Conservation (phyloP, 2,329 filamentous ascomycete genomes). For the Daldinia sp. region DNA sequence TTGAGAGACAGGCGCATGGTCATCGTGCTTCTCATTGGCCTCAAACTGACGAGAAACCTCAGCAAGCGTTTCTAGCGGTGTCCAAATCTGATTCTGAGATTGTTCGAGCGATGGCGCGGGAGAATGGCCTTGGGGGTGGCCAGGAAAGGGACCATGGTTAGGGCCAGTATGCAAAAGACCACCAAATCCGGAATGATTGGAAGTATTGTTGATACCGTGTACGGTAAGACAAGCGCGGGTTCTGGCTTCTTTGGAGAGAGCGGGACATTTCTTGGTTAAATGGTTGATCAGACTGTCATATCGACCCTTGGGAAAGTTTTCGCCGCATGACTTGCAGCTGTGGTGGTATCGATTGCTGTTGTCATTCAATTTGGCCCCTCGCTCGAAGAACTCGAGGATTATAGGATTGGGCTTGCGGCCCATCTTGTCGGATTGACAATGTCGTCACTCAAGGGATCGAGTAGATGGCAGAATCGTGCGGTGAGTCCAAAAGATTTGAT, state of each 20-base stretch:
- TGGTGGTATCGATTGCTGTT: constrained; percentile 93
- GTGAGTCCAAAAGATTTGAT: constrained; percentile 43
- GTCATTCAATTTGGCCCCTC: constrained; percentile 87
- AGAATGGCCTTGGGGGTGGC: constrained; percentile 14
- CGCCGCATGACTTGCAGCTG: constrained; percentile 88
- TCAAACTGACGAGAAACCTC: constrained; percentile 88
- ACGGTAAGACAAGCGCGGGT: constrained; percentile 80
- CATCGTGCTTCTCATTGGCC: constrained; percentile 70
- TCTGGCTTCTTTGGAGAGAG: constrained; percentile 78
- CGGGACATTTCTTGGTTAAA: constrained; percentile 87
- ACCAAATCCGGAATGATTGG: constrained; percentile 37
- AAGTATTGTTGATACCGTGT: constrained; percentile 71
- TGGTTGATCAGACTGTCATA: constrained; percentile 86
- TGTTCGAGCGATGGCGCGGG: constrained; percentile 53
- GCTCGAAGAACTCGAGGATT: constrained; percentile 88
- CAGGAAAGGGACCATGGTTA: constrained; percentile 31
- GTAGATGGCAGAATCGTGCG: constrained; percentile 51
- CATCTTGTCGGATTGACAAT: constrained; percentile 63
- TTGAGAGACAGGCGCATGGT: constrained; percentile 50
- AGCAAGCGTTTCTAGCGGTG: constrained; percentile 85
- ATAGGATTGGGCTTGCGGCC: constrained; percentile 86
- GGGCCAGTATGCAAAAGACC: constrained; percentile 45
- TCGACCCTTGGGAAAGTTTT: constrained; percentile 90
- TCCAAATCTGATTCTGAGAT: constrained; percentile 71
- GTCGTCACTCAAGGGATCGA: constrained; percentile 27